Evolutionary conservation across 129 eudicot genomes (phyloP).

Genomic region (Arctium minus): DNA sequence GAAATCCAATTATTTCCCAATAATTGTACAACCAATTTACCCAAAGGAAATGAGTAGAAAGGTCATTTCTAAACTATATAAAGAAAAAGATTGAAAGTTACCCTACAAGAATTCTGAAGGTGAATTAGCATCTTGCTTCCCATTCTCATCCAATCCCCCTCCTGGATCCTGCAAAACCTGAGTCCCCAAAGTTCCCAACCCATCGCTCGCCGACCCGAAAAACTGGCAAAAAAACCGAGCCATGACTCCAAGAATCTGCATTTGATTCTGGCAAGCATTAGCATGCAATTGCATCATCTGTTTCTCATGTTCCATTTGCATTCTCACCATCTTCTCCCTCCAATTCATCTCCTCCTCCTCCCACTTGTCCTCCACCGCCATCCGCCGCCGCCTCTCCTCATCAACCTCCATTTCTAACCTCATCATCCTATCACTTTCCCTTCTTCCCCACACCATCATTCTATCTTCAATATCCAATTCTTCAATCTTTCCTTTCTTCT

Average conservation of each 20-base stretch:
- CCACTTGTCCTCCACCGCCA: conserved; percentile 80
- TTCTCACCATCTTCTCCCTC: conserved; percentile 78
- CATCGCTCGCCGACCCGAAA: conserved; percentile 75
- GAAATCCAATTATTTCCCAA: conserved; percentile 1
- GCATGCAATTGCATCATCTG: conserved; percentile 93
- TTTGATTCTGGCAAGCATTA: conserved; percentile 78
- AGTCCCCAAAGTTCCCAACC: conserved; percentile 59
- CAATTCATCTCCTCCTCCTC: conserved; percentile 89
- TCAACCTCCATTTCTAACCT: conserved; percentile 60
- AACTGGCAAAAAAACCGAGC: conserved; percentile 71
- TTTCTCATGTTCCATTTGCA: conserved; percentile 87
- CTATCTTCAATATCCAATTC: conserved; percentile 54
- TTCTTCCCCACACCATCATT: conserved; percentile 41
- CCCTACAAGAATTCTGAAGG: conserved; percentile 79
- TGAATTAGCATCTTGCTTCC: conserved; percentile 63
- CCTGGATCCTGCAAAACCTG: conserved; percentile 86
- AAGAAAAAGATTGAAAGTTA: conserved; percentile 8
- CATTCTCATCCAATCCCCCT: conserved; percentile 64
- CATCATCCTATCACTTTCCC: conserved; percentile 49
- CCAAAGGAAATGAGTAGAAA: neutral
- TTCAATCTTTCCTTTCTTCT: conserved; percentile 18
- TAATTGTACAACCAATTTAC: conserved; percentile 1
- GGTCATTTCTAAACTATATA: neutral
- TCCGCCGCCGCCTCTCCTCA: conserved; percentile 66
- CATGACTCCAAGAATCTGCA: conserved; percentile 73